These are phyloP conservation scores for Fusarium domesticum DNA, from an alignment of 2,329 filamentous ascomycete species.

Conservation along the genomic window DNA sequence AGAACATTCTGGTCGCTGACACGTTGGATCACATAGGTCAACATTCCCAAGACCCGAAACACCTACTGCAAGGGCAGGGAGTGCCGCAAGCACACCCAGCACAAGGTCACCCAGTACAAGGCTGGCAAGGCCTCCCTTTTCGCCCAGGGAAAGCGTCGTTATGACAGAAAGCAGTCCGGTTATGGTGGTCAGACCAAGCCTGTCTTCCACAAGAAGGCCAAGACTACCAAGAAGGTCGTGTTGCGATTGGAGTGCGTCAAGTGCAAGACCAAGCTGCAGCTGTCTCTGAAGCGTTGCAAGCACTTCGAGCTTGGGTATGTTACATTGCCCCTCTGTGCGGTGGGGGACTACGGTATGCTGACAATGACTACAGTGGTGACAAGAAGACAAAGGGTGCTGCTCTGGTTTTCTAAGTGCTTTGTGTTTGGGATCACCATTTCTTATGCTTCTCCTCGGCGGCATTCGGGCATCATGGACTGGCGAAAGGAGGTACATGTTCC, in stretches of 20 bases:
- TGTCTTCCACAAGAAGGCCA: conserved; percentile 99
- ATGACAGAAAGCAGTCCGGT: conserved; percentile 98
- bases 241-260: conserved; percentile 94
- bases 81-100: conserved; percentile 87
- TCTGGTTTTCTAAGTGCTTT: conserved; percentile 90
- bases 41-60: conserved; percentile 96
- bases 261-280: conserved; percentile 98
- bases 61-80: conserved; percentile 97
- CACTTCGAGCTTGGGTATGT: conserved; percentile 99
- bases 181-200: conserved; percentile 99
- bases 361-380: conserved; percentile 74
- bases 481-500: conserved; percentile 47
- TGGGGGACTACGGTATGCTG: conserved; percentile 34
- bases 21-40: conserved; percentile 61
- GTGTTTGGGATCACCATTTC: conserved; percentile 42
- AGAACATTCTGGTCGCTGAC: conserved; percentile 30
- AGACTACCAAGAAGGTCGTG: conserved; percentile 99
- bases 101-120: conserved; percentile 97
- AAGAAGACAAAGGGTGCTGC: conserved; percentile 99
- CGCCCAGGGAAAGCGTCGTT: conserved; percentile 99
- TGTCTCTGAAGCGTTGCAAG: conserved; percentile 99
- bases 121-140: conserved; percentile 93
- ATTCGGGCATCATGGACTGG: conserved; percentile 49
- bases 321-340: conserved; percentile 1
- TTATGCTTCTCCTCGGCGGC: conserved; percentile 44